Evolutionary conservation across 2,329 filamentous ascomycete species (phyloP).

Genomic region (Kalmusia sp.): DNA sequence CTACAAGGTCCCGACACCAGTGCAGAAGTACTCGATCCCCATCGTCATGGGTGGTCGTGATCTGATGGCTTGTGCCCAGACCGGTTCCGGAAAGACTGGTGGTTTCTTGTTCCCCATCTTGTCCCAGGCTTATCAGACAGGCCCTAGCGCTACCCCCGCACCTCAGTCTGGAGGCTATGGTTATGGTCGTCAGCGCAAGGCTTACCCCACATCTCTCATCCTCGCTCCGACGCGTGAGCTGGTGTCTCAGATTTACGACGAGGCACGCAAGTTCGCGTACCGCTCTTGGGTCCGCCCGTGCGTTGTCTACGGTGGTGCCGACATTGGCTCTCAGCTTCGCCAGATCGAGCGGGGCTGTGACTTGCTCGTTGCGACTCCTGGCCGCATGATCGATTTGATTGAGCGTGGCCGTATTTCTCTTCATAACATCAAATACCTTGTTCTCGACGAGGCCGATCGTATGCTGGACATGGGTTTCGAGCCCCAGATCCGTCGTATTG

Average conservation of each 20-base stretch:
- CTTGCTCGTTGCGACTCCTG: slow-evolving; percentile 94
- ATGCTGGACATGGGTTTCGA: slow-evolving; percentile 99
- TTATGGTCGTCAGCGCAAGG: slow-evolving; percentile 95
- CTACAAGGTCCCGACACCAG: slow-evolving; percentile 95
- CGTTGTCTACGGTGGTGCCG: slow-evolving; percentile 98
- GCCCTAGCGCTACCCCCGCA: slow-evolving; percentile 74
- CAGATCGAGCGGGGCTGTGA: slow-evolving; percentile 98
- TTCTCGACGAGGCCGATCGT: slow-evolving; percentile 98
- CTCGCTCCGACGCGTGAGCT: slow-evolving; percentile 97
- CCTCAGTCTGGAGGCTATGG: slow-evolving; percentile 66
- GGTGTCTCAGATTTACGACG: slow-evolving; percentile 98
- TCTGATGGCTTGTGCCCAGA: slow-evolving; percentile 99
- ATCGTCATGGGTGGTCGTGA: slow-evolving; percentile 98
- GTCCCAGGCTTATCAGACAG: slow-evolving; percentile 93
- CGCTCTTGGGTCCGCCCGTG: slow-evolving; percentile 98
- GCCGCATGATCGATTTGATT: slow-evolving; percentile 96
- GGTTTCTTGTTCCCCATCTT: slow-evolving; percentile 99
- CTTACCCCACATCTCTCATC: slow-evolving; percentile 94
- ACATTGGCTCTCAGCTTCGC: slow-evolving; percentile 96
- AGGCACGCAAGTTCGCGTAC: slow-evolving; percentile 97
- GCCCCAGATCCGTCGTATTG: slow-evolving; percentile 97
- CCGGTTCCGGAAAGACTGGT: slow-evolving; percentile 99
- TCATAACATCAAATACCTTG: slow-evolving; percentile 98
- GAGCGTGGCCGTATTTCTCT: slow-evolving; percentile 98
- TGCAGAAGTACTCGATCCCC: slow-evolving; percentile 99